Conservation (phyloP, 208 protist species). For the Trypanosoma brucei region DNA sequence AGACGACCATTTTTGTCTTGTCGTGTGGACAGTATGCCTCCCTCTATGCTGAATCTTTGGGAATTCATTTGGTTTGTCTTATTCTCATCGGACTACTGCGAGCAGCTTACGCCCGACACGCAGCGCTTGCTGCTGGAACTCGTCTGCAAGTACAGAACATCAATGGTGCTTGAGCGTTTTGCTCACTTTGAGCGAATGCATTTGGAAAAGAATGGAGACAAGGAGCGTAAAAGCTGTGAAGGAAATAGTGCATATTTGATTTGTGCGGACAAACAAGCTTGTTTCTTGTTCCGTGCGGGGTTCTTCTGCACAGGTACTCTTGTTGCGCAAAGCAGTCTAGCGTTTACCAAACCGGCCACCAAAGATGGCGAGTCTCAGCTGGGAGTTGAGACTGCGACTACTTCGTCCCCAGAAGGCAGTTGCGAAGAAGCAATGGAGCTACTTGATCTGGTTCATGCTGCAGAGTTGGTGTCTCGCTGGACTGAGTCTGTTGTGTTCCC, state of each 20-base stretch:
- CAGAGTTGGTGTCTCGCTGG: constrained; percentile 13
- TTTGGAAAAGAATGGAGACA: background rate
- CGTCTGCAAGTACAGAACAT: constrained; percentile 21
- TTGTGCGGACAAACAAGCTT: background rate
- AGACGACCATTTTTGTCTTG: constrained; percentile 1
- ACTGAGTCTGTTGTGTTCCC: constrained; percentile 14
- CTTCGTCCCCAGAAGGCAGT: background rate
- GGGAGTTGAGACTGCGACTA: background rate
- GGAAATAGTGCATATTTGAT: background rate
- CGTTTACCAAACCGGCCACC: background rate
- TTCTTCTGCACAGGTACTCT: constrained; percentile 22
- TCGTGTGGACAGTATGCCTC: constrained; percentile 1
- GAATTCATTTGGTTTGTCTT: constrained; percentile 18
- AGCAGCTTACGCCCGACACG: constrained; percentile 2
- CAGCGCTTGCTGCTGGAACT: constrained; percentile 23
- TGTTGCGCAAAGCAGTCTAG: constrained; percentile 6
- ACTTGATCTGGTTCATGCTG: constrained; percentile 1
- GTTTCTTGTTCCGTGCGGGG: constrained; percentile 16
- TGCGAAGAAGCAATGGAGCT: constrained; percentile 7
- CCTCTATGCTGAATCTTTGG: constrained; percentile 10
- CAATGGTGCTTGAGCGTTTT: constrained; percentile 9
- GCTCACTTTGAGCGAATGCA: constrained; percentile 4
- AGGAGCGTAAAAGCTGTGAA: background rate
- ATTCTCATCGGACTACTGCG: constrained; percentile 7
- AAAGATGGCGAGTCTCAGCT: background rate